Conservation (phyloP, 352 stramenopile genomes). For the Pythium phragmitis region DNA sequence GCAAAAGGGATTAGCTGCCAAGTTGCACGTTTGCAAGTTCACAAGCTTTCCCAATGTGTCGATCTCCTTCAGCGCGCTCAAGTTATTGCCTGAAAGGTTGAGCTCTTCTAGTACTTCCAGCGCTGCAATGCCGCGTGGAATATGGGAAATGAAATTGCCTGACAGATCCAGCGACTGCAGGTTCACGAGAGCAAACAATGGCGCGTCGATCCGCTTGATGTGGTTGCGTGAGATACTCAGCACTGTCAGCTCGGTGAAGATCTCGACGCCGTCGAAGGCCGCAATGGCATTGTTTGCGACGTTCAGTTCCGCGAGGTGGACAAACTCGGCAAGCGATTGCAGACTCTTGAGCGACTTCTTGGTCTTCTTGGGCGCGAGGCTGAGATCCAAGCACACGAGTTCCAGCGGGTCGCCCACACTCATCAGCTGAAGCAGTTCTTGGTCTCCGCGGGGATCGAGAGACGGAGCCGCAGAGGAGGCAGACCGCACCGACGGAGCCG, state of each 20-base stretch:
- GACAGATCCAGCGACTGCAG: slow-evolving; percentile 64
- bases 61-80: slow-evolving; percentile 70
- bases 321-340: slow-evolving; percentile 43
- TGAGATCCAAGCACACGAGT: slow-evolving; percentile 45
- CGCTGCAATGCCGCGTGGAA: slow-evolving; percentile 48
- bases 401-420: slow-evolving; percentile 14
- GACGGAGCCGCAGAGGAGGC: slow-evolving; percentile 10
- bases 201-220: slow-evolving; percentile 51
- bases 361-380: slow-evolving; percentile 40
- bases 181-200: slow-evolving; percentile 43
- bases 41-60: slow-evolving; percentile 50
- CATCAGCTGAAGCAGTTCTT: slow-evolving; percentile 36
- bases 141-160: slow-evolving; percentile 80
- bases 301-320: slow-evolving; percentile 47
- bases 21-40: slow-evolving; percentile 62
- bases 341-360: slow-evolving; percentile 63
- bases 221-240: slow-evolving; percentile 68
- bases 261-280: slow-evolving; percentile 56
- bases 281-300: slow-evolving; percentile 64
- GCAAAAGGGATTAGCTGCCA: slow-evolving; percentile 74
- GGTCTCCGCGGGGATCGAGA: slow-evolving; percentile 22
- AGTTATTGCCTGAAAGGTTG: slow-evolving; percentile 71
- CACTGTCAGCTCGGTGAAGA: slow-evolving; percentile 40
- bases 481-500: slow-evolving; percentile 15
- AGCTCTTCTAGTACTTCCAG: slow-evolving; percentile 59